Conservation (phyloP, 306 rosid species). For the Purshia tridentata region DNA sequence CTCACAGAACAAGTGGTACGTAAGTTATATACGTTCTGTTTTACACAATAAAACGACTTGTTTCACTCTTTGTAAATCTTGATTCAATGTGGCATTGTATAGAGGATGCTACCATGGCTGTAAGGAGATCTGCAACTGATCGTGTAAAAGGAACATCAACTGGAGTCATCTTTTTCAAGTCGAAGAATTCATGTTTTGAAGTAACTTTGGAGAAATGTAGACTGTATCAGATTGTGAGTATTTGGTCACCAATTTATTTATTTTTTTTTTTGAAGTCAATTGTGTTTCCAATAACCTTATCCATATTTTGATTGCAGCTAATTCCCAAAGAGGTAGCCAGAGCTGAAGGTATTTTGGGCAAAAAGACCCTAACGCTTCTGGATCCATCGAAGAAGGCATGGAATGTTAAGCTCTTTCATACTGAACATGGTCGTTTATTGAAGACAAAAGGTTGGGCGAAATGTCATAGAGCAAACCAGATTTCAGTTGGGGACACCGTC, state of each 20-base stretch:
- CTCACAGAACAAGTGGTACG: not conserved
- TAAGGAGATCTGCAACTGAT: not conserved
- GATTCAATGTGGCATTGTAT: not conserved
- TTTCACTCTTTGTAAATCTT: not conserved
- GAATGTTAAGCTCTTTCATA: not conserved
- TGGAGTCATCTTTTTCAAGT: not conserved
- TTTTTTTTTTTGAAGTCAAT: not conserved
- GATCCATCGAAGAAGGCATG: slow-evolving; percentile 1
- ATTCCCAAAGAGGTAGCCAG: not conserved
- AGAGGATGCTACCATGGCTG: not conserved
- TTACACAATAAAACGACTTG: not conserved
- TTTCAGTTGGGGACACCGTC: not conserved
- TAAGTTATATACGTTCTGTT: not conserved
- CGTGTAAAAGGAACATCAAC: not conserved
- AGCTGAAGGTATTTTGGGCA: not conserved
- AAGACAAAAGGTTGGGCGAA: not conserved
- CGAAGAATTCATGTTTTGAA: not conserved
- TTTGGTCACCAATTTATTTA: not conserved
- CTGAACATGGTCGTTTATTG: not conserved
- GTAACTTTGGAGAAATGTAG: not conserved
- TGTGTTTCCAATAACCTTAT: too few relatives aligned
- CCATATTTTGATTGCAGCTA: not conserved
- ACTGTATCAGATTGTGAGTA: not conserved
- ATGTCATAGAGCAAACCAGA: not conserved
- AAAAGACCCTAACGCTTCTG: not conserved